Percentiles rank a stretch among this genome's conserved stretches.
Conservation (phyloP, 768 basidiomycete species). For the Rhodotorula diobovata region DNA sequence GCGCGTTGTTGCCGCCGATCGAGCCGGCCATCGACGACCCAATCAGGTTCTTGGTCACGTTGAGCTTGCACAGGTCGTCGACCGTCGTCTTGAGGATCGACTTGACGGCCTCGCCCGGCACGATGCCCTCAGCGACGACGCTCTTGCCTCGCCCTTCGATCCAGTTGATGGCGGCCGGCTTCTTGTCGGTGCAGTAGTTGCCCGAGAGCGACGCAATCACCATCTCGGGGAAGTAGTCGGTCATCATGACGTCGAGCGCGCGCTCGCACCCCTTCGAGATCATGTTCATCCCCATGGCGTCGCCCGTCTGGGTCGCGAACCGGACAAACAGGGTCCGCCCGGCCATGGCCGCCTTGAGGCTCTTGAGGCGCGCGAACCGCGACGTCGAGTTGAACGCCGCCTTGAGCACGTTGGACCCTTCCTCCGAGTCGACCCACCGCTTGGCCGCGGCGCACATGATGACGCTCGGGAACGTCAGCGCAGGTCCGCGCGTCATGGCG, state of each 20-base stretch:
- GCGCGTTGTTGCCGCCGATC: conserved; percentile 98
- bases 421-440: conserved; percentile 77
- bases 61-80: conserved; percentile 77
- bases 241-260: conserved; percentile 71
- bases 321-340: conserved; percentile 89
- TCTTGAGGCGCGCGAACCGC: conserved; percentile 79
- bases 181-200: conserved; percentile 99
- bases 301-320: conserved; percentile 89
- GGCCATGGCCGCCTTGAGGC: conserved; percentile 81
- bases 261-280: conserved; percentile 97
- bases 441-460: conserved; percentile 74
- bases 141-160: conserved; percentile 98
- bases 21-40: conserved; percentile 97
- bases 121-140: conserved; percentile 88
- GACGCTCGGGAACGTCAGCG: conserved; percentile 85
- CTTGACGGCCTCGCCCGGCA: conserved; percentile 83
- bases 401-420: conserved; percentile 70
- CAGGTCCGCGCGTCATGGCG: conserved; percentile 98
- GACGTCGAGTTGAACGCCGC: conserved; percentile 90
- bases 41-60: conserved; percentile 93
- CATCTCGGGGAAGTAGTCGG: conserved; percentile 82
- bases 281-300: conserved; percentile 99
- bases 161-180: conserved; percentile 99
- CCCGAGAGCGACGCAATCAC: conserved; percentile 82
- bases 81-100: conserved; percentile 93